Evolutionary conservation across 371 early-diverging fungal genomes (phyloP).

Genomic region (Mortierella sp.): DNA sequence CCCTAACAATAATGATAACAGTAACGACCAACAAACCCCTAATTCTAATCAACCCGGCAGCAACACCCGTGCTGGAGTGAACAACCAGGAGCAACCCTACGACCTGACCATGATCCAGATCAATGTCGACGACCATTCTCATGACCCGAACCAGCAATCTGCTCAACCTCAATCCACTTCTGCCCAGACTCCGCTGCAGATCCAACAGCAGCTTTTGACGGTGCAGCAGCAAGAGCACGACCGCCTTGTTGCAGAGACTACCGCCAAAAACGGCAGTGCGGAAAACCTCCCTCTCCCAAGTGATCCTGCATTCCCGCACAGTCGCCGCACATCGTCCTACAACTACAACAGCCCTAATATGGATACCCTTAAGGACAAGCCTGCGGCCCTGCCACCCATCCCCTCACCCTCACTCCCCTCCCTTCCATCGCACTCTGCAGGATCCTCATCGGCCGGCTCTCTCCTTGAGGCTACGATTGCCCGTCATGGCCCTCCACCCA

Average conservation of each 20-base stretch:
- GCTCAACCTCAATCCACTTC: neutral
- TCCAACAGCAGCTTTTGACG: slow-evolving; percentile 30
- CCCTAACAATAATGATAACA: neutral
- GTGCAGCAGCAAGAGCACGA: slow-evolving; percentile 12
- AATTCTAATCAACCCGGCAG: neutral
- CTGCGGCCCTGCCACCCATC: slow-evolving; percentile 28
- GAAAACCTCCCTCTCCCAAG: slow-evolving; percentile 16
- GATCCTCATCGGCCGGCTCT: slow-evolving; percentile 5
- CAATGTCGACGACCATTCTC: slow-evolving; percentile 47
- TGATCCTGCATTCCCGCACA: slow-evolving; percentile 35
- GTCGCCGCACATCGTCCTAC: slow-evolving; percentile 32
- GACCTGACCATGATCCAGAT: slow-evolving; percentile 50
- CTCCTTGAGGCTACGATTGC: slow-evolving; percentile 10
- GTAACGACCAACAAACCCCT: neutral
- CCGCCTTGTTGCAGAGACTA: neutral
- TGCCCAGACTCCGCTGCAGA: slow-evolving; percentile 28
- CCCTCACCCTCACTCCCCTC: slow-evolving; percentile 49
- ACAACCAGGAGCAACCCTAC: slow-evolving; percentile 38
- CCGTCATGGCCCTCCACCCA: neutral
- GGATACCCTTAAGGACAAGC: slow-evolving; percentile 17
- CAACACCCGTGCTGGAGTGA: neutral
- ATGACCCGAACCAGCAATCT: neutral
- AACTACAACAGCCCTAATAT: slow-evolving; percentile 18
- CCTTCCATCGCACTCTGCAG: slow-evolving; percentile 17
- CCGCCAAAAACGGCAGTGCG: neutral